Evolutionary conservation across 768 basidiomycete species (phyloP).

Genomic region (Antrodiella citrinella): DNA sequence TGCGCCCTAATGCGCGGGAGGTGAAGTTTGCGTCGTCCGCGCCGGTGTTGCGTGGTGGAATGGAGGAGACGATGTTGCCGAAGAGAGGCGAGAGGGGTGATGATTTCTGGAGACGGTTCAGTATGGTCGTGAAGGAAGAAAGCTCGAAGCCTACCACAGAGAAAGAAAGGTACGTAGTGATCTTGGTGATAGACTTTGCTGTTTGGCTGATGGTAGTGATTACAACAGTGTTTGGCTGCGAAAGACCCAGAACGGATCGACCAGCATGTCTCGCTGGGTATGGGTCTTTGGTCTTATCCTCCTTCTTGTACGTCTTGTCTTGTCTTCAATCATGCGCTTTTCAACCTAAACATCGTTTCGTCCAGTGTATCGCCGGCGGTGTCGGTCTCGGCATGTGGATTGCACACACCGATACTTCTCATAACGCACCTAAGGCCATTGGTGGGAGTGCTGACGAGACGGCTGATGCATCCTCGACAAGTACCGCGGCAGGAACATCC

Average conservation of each 20-base stretch:
- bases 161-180: conserved; percentile 35
- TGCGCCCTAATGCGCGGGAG: conserved; percentile 43
- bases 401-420: conserved; percentile 39
- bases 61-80: conserved; percentile 61
- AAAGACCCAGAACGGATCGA: conserved; percentile 48
- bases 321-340: neutral
- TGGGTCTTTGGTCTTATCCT: conserved; percentile 60
- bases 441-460: conserved; percentile 52
- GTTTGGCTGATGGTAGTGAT: neutral
- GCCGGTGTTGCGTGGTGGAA: conserved; percentile 59
- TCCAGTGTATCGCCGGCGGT: conserved; percentile 43
- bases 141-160: conserved; percentile 28
- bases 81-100: conserved; percentile 67
- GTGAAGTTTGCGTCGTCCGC: conserved; percentile 41
- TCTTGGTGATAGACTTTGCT: neutral
- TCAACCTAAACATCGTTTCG: neutral
- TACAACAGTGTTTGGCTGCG: conserved; percentile 52
- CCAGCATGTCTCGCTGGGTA: conserved; percentile 56
- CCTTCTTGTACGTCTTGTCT: conserved; percentile 35
- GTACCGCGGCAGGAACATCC: conserved; percentile 14
- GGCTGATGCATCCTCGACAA: conserved; percentile 11
- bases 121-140: conserved; percentile 72
- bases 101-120: conserved; percentile 83
- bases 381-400: conserved; percentile 54
- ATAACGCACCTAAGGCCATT: conserved; percentile 50